Base-by-base conservation (phyloP, 345 rosid species). In the Gossypium rotundifolium region DNA sequence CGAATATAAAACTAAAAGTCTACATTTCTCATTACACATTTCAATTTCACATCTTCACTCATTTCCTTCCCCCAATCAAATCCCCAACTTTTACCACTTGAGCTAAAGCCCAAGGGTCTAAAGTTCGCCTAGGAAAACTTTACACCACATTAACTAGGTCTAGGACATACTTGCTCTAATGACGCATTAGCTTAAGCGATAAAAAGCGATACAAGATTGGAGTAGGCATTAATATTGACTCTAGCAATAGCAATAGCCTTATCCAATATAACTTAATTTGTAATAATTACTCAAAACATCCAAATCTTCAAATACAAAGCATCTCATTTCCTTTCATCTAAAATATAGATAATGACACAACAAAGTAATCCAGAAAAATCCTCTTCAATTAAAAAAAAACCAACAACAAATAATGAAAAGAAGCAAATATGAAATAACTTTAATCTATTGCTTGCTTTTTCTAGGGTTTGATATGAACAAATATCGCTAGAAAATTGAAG, bases 391-490 rank as follows among this genome's bases (percentile, higher is more conserved):
- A n/a, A 55, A 18, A 55, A 27, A 27, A 22, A 22, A 22, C 23
- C 29, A 27, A 40, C 12, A 17, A 3, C 1, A 1, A 64, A 10
- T 9, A 40, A 8, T 9, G 2, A 10, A 10, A 18, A 40, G 12
- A 40, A 40, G 49, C 27, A n/a, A 40, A 40, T 2, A 38, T 40
- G 16, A 40, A 40, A 2, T 23, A 65, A 6, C n/a, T 64, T 17
- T 10, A 20, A 42, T 65, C 11, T 7, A 63, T 16, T n/a, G 11
- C 14, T 44, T 20, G 40, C 40, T 54, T 45, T 44, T 9, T 57
- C 59, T 76, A 80, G 87, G 81, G 82, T 80, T 78, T 48, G 11
- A 17, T 44, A 8, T 5, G 20, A 61, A 11, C 27, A 14, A 68
- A 58, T 11, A 59, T 59, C 2, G 18, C 2, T 60, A 2, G 27